These are phyloP conservation scores for Gossypium trilobum DNA, from an alignment of 441 rosid species.

Conservation along the genomic window DNA sequence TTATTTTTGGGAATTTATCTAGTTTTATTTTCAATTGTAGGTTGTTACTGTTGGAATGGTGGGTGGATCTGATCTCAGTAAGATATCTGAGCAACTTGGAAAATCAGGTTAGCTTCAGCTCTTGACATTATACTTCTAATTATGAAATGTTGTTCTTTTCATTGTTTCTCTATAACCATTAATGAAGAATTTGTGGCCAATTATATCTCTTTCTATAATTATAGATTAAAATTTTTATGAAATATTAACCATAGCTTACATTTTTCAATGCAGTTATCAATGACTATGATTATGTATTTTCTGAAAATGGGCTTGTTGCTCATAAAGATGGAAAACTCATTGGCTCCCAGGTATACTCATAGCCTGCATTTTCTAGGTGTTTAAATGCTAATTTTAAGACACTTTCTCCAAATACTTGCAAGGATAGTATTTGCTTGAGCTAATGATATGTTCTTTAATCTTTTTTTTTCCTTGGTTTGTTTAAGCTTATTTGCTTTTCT, in stretches of 20 bases:
- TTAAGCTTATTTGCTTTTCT: slow-evolving; percentile 8
- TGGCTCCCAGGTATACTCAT: slow-evolving; percentile 58
- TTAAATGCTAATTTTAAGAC: neutral
- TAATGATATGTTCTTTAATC: neutral
- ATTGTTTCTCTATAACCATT: neutral
- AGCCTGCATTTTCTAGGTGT: neutral
- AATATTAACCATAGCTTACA: neutral
- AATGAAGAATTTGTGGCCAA: neutral
- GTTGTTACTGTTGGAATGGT: slow-evolving; percentile 84
- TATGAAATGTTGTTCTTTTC: neutral
- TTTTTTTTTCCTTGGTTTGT: neutral
- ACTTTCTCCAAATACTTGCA: neutral
- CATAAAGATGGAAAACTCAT: slow-evolving; percentile 80
- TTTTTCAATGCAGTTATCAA: slow-evolving; percentile 43
- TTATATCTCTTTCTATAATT: neutral
- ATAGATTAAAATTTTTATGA: neutral
- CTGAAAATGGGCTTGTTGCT: slow-evolving; percentile 97
- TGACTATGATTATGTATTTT: slow-evolving; percentile 80
- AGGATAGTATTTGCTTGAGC: neutral
- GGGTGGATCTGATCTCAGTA: slow-evolving; percentile 86
- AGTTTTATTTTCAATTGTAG: slow-evolving; percentile 26
- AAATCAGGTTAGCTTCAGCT: slow-evolving; percentile 43
- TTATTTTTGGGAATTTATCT: neutral
- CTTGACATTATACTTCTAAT: neutral
- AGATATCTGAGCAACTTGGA: slow-evolving; percentile 94